A percentile compares a stretch with the other conserved stretches of the same genome.
Evolutionary conservation across 1,284 basidiomycete genomes (phyloP).

Genomic region (Tetrapyrgos nigripes): DNA sequence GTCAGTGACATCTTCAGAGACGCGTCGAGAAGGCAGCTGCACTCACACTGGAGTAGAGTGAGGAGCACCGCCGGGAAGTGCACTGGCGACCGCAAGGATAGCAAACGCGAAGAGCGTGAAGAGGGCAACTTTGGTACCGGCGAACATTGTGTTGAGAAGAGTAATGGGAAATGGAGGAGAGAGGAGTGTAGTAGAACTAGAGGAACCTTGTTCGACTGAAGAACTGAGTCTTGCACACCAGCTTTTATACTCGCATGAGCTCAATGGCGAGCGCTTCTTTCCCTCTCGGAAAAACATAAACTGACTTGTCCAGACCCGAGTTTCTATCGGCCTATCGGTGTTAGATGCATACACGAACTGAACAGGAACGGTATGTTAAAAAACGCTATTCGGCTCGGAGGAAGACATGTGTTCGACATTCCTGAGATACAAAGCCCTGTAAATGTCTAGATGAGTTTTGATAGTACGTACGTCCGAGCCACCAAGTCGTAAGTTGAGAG

Average conservation of each 20-base stretch:
- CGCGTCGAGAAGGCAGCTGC: conserved; percentile 14
- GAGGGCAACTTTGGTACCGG: conserved; percentile 26
- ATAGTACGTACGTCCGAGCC: not conserved
- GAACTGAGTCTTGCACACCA: conserved; percentile 12
- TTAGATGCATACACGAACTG: too few relatives aligned
- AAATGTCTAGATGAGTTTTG: conserved; percentile 5
- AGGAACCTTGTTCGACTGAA: conserved; percentile 27
- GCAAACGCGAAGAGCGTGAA: conserved; percentile 29
- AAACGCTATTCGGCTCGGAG: not conserved
- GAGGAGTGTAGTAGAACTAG: conserved; percentile 20
- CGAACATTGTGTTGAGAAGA: conserved; percentile 28
- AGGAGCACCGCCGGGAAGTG: conserved; percentile 5
- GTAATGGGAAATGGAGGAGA: not conserved
- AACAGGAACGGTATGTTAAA: too few relatives aligned
- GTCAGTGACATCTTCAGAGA: not conserved
- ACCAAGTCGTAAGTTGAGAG: not conserved
- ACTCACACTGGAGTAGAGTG: not conserved
- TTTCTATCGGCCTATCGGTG: too few relatives aligned
- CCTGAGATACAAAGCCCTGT: not conserved
- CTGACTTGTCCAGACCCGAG: too few relatives aligned
- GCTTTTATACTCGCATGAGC: conserved; percentile 22
- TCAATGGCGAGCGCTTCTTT: too few relatives aligned
- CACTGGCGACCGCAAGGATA: conserved; percentile 29
- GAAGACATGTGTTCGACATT: conserved; percentile 10
- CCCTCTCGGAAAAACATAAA: too few relatives aligned